Conservation (phyloP, 192 early-diverging fungal species). For the Coemansia sp. region DNA sequence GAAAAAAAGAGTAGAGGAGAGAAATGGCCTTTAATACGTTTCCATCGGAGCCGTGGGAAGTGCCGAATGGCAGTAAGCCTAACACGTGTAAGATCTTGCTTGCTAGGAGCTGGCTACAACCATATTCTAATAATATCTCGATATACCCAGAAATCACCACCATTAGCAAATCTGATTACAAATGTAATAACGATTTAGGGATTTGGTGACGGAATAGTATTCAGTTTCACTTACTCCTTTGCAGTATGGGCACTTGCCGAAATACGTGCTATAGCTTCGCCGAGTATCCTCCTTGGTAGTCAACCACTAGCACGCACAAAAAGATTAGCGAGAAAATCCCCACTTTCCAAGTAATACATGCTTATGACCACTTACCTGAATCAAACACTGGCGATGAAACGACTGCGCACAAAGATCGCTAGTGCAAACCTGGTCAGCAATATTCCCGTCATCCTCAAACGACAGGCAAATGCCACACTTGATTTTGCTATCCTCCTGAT, state of each 20-base stretch:
- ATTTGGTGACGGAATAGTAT: not conserved
- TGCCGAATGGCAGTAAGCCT: not conserved
- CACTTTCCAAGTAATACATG: not conserved
- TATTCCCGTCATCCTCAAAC: conserved; percentile 14
- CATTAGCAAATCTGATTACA: not conserved
- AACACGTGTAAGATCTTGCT: not conserved
- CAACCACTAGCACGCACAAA: conserved; percentile 38
- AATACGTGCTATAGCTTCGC: conserved; percentile 45
- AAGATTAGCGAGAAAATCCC: not conserved
- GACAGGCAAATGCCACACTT: conserved; percentile 51
- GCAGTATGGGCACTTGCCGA: conserved; percentile 51
- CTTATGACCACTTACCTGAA: conserved; percentile 16
- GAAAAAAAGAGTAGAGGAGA: not conserved
- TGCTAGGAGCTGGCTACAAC: conserved; percentile 5
- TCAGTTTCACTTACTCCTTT: conserved; percentile 19
- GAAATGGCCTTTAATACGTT: not conserved
- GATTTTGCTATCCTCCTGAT: conserved; percentile 27
- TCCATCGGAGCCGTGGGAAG: not conserved
- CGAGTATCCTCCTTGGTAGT: conserved; percentile 48
- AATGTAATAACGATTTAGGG: not conserved
- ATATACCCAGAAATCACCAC: not conserved
- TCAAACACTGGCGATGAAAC: conserved; percentile 42
- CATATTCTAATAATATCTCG: conserved; percentile 5
- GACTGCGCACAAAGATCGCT: conserved; percentile 42
- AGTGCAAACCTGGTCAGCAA: conserved; percentile 40